Conservation (phyloP, 345 rosid species). For the Salix brachista region DNA sequence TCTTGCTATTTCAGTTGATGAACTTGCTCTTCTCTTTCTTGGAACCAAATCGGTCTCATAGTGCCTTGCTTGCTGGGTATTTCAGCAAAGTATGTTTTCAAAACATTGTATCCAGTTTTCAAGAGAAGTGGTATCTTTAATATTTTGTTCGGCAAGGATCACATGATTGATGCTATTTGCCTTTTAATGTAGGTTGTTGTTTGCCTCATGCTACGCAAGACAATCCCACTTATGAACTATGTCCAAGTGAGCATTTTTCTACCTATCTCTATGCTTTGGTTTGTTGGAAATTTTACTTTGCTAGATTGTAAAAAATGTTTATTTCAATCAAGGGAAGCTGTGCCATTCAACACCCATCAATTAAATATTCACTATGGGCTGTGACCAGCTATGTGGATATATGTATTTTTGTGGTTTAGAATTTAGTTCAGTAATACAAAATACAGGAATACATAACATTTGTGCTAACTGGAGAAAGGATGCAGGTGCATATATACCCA, state of each 20-base stretch:
- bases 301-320: neutral
- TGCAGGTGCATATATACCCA: neutral
- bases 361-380: neutral
- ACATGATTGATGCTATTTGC: conserved; percentile 17
- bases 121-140: neutral
- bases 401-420: neutral
- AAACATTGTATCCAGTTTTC: neutral
- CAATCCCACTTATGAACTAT: conserved; percentile 85
- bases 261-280: neutral
- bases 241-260: conserved; percentile 61
- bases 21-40: conserved; percentile 87
- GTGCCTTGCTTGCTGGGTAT: conserved; percentile 91
- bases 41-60: conserved; percentile 79
- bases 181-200: conserved; percentile 65
- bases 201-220: conserved; percentile 93
- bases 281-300: conserved; percentile 1
- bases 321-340: neutral
- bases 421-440: neutral
- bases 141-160: neutral
- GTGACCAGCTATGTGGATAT: neutral
- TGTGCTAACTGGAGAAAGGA: neutral
- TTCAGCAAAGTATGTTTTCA: conserved; percentile 75
- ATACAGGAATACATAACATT: neutral
- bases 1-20: conserved; percentile 64
- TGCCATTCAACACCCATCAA: neutral